Evolutionary conservation across 345 rosid genomes (phyloP).

Genomic region (Melaleuca quinquenervia): DNA sequence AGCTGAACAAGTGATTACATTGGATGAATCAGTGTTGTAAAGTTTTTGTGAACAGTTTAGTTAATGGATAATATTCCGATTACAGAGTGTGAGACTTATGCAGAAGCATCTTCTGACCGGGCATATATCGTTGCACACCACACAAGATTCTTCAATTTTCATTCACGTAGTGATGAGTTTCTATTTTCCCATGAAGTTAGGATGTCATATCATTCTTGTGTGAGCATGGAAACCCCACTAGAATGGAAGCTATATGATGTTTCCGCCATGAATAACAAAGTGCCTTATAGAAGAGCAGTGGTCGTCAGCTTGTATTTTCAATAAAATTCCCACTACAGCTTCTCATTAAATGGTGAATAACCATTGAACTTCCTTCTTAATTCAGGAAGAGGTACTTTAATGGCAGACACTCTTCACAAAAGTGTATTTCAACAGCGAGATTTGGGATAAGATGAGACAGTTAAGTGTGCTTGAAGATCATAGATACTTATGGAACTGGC

Average conservation of each 20-base stretch:
- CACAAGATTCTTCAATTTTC: neutral
- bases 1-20: neutral
- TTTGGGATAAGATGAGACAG: neutral
- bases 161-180: neutral
- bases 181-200: neutral
- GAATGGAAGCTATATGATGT: neutral
- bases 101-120: neutral
- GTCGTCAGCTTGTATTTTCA: neutral
- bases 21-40: neutral
- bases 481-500: neutral
- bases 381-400: neutral
- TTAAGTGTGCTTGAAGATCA: neutral
- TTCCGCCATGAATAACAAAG: neutral
- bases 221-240: neutral
- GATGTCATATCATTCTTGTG: neutral
- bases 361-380: neutral
- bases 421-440: neutral
- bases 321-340: neutral
- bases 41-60: neutral
- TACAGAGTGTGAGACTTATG: neutral
- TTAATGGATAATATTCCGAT: neutral
- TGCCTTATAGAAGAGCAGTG: neutral
- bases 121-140: neutral
- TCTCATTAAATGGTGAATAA: neutral
- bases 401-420: neutral